These are phyloP conservation scores for Viola odorata DNA, from an alignment of 345 rosid genomes.

Conservation along the genomic window DNA sequence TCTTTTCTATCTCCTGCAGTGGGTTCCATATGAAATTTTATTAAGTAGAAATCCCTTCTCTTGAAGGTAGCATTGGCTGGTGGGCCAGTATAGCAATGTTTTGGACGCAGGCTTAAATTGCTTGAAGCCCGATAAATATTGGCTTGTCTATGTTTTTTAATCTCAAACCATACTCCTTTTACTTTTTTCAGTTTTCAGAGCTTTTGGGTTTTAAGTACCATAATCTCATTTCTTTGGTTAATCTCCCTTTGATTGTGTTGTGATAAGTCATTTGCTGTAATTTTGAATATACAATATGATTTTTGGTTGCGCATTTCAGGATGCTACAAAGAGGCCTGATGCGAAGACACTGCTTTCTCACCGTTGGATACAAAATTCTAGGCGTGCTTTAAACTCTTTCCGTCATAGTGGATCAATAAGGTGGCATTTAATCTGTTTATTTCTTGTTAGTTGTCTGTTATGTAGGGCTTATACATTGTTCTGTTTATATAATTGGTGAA, in stretches of 20 bases:
- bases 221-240: too few relatives aligned
- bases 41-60: neutral
- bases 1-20: neutral
- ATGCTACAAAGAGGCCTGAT: slow-evolving; percentile 98
- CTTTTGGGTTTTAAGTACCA: neutral
- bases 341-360: slow-evolving; percentile 98
- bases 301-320: slow-evolving; percentile 44
- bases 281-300: neutral
- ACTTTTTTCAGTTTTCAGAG: neutral
- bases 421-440: slow-evolving; percentile 25
- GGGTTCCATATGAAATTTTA: neutral
- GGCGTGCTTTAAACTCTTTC: slow-evolving; percentile 84
- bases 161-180: neutral
- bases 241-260: neutral
- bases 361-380: slow-evolving; percentile 90
- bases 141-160: neutral
- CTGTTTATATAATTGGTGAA: too few relatives aligned
- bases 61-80: neutral
- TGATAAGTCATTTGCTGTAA: neutral
- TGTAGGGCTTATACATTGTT: neutral
- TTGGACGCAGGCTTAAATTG: neutral
- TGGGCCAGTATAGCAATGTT: neutral
- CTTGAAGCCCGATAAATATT: neutral
- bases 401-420: slow-evolving; percentile 76
- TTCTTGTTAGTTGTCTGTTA: neutral